A percentile compares a stretch with the other conserved stretches of the same genome.
Evolutionary conservation across 306 rosid genomes (phyloP).

Genomic region (Sphenostylis stenocarpa): DNA sequence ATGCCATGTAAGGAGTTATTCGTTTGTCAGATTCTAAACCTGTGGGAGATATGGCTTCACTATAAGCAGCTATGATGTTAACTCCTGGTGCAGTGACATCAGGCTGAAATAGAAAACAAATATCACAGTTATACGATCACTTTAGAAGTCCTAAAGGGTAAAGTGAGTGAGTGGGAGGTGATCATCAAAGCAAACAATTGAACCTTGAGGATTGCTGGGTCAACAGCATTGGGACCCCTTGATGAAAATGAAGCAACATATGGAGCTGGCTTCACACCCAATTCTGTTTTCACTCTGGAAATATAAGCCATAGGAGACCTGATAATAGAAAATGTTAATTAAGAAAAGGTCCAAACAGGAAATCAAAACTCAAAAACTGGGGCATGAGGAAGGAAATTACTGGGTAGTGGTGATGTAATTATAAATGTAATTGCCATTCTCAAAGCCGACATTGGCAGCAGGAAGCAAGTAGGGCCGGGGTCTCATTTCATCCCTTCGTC

Average conservation of each 20-base stretch:
- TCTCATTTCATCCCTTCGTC: background rate
- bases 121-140: background rate
- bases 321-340: background rate
- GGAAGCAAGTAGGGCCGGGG: conserved; percentile 58
- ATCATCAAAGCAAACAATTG: background rate
- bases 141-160: background rate
- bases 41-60: conserved; percentile 1
- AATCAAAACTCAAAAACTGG: no score
- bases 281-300: conserved; percentile 38
- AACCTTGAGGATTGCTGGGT: conserved; percentile 63
- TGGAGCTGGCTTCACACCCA: conserved; percentile 53
- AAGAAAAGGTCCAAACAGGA: no score
- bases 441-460: conserved; percentile 40
- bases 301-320: conserved; percentile 59
- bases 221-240: conserved; percentile 63
- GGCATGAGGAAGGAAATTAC: conserved; percentile 34
- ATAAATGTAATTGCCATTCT: conserved; percentile 40
- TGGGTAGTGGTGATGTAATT: conserved; percentile 48
- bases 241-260: conserved; percentile 67
- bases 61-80: conserved; percentile 43
- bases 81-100: conserved; percentile 60
- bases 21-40: background rate
- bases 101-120: conserved; percentile 25
- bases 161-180: background rate
- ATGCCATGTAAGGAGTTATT: background rate